Evolutionary conservation across 177 flowering plant species (phyloP), one percentile per base, ranked within the genome.

Genomic region (Tripterygium wilfordii): DNA sequence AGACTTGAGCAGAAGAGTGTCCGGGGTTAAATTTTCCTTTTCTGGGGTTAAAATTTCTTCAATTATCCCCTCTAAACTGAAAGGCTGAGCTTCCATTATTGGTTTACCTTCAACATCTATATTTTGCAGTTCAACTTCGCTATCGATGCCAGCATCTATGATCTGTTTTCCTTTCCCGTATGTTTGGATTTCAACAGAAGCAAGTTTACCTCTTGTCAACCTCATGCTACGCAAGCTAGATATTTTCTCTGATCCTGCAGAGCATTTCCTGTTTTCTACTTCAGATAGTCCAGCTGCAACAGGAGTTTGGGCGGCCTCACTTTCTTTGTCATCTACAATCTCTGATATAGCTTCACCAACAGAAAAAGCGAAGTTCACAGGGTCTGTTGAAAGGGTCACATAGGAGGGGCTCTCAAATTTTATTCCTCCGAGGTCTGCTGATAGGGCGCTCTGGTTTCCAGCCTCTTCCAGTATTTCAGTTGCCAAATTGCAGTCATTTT

Each of bases 11-110:
- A 42, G 26, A 21, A 35, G 68, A 36, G 71, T 54, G 44, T 58
- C 58, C 32, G 86, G 86, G 14, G 82, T 75, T 50, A 74, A 57
- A 60, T 86, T 84, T 68, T 84, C 91, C 66, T 84, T 82, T 51
- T 80, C 70, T 41, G 97, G 89, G 31, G 81, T 71, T 49, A 62
- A 80, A 12, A 60, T 54, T 48, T 81, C 82, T 39, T 64, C 69
- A 20, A 65, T 77, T 36, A 45, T 74, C 42, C 45, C 52, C n/a
- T 64, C 70, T 2, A 20, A 52, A 21, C 27, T 51, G 30, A 54
- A 10, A 37, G 61, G 70, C 39, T 67, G 74, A 63, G 53, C 53
- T 61, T 41, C 65, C 1, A 57, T 22, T 27, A 57, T 31, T 3
- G 51, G 31, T 33, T 55, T 58, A 23, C 40, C 61, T 35, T 48